A percentile compares a stretch with the other conserved stretches of the same genome.
These are phyloP conservation scores for Rhododendron griersonianum DNA, from an alignment of 148 eudicot species.

Conservation along the genomic window DNA sequence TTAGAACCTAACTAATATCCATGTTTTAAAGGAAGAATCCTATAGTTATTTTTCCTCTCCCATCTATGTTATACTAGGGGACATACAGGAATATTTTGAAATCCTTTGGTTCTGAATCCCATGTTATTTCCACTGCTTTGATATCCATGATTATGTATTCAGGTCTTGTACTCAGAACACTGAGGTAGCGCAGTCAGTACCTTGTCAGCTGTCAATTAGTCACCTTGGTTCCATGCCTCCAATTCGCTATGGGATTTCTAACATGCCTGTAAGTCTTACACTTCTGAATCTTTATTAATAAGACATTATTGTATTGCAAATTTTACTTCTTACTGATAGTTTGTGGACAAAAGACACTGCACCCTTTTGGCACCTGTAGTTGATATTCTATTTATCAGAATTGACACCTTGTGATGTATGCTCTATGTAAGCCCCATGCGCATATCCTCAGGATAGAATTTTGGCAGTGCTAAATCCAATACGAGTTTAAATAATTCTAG, in stretches of 20 bases:
- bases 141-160: not conserved
- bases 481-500: not conserved
- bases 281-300: not conserved
- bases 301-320: not conserved
- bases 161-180: constrained; percentile 16
- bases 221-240: constrained; percentile 16
- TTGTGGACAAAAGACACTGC: not conserved
- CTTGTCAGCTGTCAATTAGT: constrained; percentile 22
- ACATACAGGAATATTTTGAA: not conserved
- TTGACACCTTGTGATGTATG: not conserved
- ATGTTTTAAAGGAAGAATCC: not conserved
- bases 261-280: constrained; percentile 52
- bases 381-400: not conserved
- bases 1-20: not conserved
- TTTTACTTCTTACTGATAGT: not conserved
- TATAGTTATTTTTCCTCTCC: not conserved
- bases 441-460: not conserved
- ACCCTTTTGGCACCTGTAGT: not conserved
- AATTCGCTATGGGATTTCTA: constrained; percentile 58
- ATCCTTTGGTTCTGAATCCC: not conserved
- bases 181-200: constrained; percentile 17
- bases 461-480: not conserved
- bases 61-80: not conserved
- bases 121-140: not conserved
- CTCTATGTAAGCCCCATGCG: not conserved